A percentile compares a stretch with the other conserved stretches of the same genome.
Conservation (phyloP, 768 basidiomycete species). For the Amylocystis lapponica region DNA sequence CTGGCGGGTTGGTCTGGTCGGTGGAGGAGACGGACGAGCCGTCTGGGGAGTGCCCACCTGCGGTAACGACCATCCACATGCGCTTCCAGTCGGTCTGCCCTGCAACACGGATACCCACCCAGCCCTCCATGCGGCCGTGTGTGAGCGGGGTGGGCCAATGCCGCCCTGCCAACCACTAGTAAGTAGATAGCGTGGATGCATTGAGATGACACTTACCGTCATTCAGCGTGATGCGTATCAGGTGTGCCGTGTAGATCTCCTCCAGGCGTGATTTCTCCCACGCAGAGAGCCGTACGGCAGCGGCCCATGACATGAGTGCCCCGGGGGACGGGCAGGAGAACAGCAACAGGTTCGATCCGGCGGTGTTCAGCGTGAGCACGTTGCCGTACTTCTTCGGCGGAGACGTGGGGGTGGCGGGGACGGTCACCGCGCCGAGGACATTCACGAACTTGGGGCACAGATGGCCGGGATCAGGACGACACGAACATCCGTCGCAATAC, state of each 20-base stretch:
- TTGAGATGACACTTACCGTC: slow-evolving; percentile 28
- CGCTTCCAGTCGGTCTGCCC: slow-evolving; percentile 98
- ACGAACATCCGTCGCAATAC: not conserved
- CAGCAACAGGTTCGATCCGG: slow-evolving; percentile 82
- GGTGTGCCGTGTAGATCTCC: slow-evolving; percentile 95
- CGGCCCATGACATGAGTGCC: slow-evolving; percentile 82
- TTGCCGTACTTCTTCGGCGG: slow-evolving; percentile 61
- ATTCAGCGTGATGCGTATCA: slow-evolving; percentile 73
- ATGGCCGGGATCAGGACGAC: too few relatives aligned
- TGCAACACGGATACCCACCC: slow-evolving; percentile 85
- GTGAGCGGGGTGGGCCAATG: slow-evolving; percentile 58
- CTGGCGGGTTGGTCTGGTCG: slow-evolving; percentile 15
- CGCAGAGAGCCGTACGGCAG: slow-evolving; percentile 80
- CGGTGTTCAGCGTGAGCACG: slow-evolving; percentile 89
- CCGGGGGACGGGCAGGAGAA: slow-evolving; percentile 78
- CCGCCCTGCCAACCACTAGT: slow-evolving; percentile 26
- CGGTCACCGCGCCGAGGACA: slow-evolving; percentile 69
- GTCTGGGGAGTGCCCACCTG: slow-evolving; percentile 31
- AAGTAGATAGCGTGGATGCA: not conserved
- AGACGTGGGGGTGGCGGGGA: slow-evolving; percentile 43
- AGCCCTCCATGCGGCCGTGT: slow-evolving; percentile 80
- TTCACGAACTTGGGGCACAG: slow-evolving; percentile 71
- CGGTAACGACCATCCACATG: slow-evolving; percentile 75
- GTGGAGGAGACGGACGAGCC: slow-evolving; percentile 19
- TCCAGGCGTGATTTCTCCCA: slow-evolving; percentile 96